These are phyloP conservation scores for Begonia loranthoides DNA, from an alignment of 306 rosid genomes.

Conservation along the genomic window DNA sequence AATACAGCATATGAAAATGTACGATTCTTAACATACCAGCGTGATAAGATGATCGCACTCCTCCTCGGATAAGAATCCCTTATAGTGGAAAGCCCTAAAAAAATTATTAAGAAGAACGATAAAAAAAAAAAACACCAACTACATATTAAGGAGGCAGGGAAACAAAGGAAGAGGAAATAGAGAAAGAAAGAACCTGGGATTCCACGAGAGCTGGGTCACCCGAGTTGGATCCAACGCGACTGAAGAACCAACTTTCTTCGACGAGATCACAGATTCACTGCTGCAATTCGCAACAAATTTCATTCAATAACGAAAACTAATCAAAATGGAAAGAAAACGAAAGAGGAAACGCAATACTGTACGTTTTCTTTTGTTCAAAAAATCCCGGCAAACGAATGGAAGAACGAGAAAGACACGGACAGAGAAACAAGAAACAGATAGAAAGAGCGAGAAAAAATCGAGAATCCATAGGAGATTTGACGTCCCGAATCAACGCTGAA, in stretches of 20 bases:
- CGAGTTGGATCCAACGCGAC: slow-evolving; percentile 60
- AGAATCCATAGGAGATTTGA: slow-evolving; percentile 1
- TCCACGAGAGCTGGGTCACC: slow-evolving; percentile 73
- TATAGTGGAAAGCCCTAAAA: slow-evolving; percentile 75
- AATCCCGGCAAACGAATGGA: slow-evolving; percentile 7
- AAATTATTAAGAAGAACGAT: neutral
- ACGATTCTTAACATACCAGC: slow-evolving; percentile 25
- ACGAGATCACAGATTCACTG: slow-evolving; percentile 35
- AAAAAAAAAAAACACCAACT: neutral
- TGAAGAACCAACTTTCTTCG: slow-evolving; percentile 25
- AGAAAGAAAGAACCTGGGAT: slow-evolving; percentile 47
- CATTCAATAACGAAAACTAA: neutral
- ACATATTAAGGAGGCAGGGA: neutral
- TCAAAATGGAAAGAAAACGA: neutral
- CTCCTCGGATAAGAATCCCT: slow-evolving; percentile 44
- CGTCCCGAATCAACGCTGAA: slow-evolving; percentile 2
- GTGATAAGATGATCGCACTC: slow-evolving; percentile 70
- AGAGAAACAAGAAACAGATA: neutral
- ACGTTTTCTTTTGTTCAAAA: slow-evolving; percentile 14
- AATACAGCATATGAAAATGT: too few relatives aligned
- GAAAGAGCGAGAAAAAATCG: slow-evolving; percentile 3
- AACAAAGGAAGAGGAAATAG: slow-evolving; percentile 1
- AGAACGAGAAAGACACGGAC: neutral
- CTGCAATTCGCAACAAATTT: slow-evolving; percentile 15
- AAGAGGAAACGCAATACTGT: neutral